A percentile compares a stretch with the other conserved stretches of the same genome.
Conservation (phyloP, 129 eudicot species). For the Arctium minus region DNA sequence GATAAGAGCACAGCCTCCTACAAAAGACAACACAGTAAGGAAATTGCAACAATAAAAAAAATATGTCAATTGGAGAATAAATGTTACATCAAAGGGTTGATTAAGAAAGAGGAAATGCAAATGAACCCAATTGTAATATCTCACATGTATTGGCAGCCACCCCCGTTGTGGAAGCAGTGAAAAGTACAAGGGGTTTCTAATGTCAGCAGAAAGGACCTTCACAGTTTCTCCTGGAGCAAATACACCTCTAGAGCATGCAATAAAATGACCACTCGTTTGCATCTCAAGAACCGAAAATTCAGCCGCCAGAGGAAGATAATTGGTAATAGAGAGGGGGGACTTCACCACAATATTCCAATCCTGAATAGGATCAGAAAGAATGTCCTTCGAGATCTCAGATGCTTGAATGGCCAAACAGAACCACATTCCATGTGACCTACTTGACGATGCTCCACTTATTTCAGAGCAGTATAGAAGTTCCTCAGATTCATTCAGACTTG, state of each 20-base stretch:
- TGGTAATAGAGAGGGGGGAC: constrained; percentile 67
- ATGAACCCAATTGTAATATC: constrained; percentile 19
- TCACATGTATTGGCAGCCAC: constrained; percentile 87
- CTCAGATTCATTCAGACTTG: constrained; percentile 64
- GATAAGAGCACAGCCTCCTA: constrained; percentile 92
- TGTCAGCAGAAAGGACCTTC: constrained; percentile 68
- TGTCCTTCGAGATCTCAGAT: constrained; percentile 77
- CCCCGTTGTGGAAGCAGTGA: constrained; percentile 90
- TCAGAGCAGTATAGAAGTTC: constrained; percentile 62
- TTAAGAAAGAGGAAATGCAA: neutral
- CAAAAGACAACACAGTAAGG: neutral
- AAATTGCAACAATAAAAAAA: constrained; percentile 1
- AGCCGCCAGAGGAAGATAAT: constrained; percentile 74
- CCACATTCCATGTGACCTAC: constrained; percentile 66
- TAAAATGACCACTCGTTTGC: constrained; percentile 80
- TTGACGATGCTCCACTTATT: constrained; percentile 66
- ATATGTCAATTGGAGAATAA: neutral
- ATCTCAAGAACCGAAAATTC: constrained; percentile 89
- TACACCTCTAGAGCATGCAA: constrained; percentile 71
- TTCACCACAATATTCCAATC: constrained; percentile 85
- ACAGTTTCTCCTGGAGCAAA: constrained; percentile 76
- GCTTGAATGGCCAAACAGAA: constrained; percentile 82
- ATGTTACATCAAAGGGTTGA: neutral
- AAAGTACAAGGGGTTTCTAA: constrained; percentile 73
- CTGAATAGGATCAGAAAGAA: constrained; percentile 65